Base-by-base conservation (phyloP, 192 early-diverging fungal species). In the Rhizophlyctis rosea region DNA sequence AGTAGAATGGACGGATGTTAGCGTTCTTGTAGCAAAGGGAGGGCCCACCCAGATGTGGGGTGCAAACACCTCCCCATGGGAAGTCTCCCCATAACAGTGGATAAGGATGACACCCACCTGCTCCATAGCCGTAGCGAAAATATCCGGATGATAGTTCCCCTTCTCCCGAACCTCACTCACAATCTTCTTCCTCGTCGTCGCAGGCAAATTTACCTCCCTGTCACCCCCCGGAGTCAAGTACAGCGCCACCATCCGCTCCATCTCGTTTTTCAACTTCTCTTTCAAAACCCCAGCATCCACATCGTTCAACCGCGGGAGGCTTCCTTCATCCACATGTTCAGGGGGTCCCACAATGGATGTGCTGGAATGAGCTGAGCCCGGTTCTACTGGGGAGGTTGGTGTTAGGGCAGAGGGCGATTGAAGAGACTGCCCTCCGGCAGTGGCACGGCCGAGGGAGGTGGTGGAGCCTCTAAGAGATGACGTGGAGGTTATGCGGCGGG, bases 61-160 rank as follows among this genome's bases (percentile, higher is more conserved):
- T n/a, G n/a, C n/a, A n/a, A n/a, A 23, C 50, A n/a, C 4, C 7
- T 59, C 11, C 29, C 4, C 11, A 47, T 48, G 47, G 16, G 36
- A 14, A 34, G 18, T 24, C 16, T 44, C 39, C 39, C 39, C 13
- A 54, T n/a, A 29, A 1, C 2, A 1, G 21, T 0, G 1, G 2
- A 35, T 34, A 57, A 67, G 64, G 59, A 72, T 61, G 24, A 52
- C 13, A 50, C 67, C 67, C 23, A 57, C 53, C n/a, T 72, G 59
- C 51, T 72, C 65, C 59, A 69, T 13, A 13, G 58, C 56, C 24
- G 47, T 24, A 16, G 52, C 59, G 27, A 72, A 72, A 32, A 72
- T 44, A 57, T 72, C 70, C 18, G 70, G 70, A 53, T 72, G 70
- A 47, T 56, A 72, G 35, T 72, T 72, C 57, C 62, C 62, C 34